Percentiles rank a stretch among this genome's conserved stretches.
Evolutionary conservation across 768 basidiomycete species (phyloP).

Genomic region (Tulasnella sp.): DNA sequence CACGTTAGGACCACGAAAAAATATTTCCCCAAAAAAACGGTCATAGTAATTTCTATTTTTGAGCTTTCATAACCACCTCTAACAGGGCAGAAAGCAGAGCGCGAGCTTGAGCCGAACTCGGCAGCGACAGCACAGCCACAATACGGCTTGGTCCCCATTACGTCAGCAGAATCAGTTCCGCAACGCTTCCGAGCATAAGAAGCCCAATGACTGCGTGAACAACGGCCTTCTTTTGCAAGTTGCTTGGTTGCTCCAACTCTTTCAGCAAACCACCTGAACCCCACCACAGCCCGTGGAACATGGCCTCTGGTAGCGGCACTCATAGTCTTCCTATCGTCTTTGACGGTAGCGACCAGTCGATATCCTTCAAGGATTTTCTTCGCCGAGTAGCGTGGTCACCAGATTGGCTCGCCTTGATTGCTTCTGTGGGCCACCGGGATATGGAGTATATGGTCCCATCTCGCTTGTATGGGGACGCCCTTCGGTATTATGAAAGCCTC

Average conservation of each 20-base stretch:
- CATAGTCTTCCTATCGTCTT: neutral
- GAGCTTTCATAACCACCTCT: too few relatives aligned
- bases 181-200: too few relatives aligned
- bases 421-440: neutral
- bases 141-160: too few relatives aligned
- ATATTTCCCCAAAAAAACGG: too few relatives aligned
- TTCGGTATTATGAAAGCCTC: neutral
- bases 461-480: neutral
- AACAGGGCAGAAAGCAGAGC: too few relatives aligned
- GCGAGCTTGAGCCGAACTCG: too few relatives aligned
- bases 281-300: neutral
- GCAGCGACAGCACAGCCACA: too few relatives aligned
- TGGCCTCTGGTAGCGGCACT: neutral
- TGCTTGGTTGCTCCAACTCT: neutral
- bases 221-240: neutral
- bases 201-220: neutral
- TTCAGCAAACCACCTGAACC: neutral
- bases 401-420: neutral
- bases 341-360: neutral
- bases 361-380: neutral
- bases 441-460: neutral
- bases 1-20: too few relatives aligned
- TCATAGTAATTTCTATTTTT: too few relatives aligned
- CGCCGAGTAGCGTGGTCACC: neutral
- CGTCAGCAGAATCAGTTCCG: too few relatives aligned